phyloP scores from a whole-genome alignment of 1,284 basidiomycete species.

The Stereum hirsutum region DNA sequence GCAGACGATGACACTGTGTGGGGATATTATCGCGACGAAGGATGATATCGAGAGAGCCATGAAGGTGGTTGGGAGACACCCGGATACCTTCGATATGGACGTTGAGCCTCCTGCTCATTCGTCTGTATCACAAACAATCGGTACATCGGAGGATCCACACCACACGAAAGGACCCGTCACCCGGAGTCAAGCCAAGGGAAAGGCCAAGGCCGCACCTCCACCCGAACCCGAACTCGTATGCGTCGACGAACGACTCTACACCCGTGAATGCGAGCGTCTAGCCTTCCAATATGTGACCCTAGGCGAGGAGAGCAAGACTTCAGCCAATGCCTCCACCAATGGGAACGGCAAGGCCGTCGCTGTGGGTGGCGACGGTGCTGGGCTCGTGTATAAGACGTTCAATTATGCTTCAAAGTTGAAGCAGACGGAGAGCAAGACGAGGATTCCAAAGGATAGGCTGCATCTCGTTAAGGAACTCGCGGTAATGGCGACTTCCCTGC shows the following conservation, averaged over 20 bases:
- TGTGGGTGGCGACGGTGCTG: conserved; percentile 11
- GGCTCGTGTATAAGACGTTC: conserved; percentile 22
- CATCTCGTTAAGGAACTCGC: conserved; percentile 46
- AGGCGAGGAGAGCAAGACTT: conserved; percentile 11
- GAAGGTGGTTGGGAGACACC: conserved; percentile 26
- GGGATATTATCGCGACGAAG: conserved; percentile 39
- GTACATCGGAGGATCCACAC: not conserved
- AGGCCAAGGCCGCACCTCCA: conserved; percentile 26
- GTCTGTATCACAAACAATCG: not conserved
- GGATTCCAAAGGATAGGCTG: conserved; percentile 38
- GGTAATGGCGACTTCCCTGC: conserved; percentile 42
- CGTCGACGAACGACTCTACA: conserved; percentile 32
- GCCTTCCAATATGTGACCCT: conserved; percentile 35
- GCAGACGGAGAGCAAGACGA: conserved; percentile 27
- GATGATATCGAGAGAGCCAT: conserved; percentile 41
- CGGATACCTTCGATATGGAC: no score
- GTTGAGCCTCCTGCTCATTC: not conserved
- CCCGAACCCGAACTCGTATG: conserved; percentile 17
- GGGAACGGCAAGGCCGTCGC: no score
- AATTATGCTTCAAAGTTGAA: conserved; percentile 25
- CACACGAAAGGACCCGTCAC: not conserved
- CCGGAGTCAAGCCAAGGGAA: not conserved
- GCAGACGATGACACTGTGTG: conserved; percentile 38
- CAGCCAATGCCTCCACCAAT: no score
- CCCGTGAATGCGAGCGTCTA: conserved; percentile 33